Base-by-base conservation (phyloP, 441 rosid species). In the Viola pubescens region DNA sequence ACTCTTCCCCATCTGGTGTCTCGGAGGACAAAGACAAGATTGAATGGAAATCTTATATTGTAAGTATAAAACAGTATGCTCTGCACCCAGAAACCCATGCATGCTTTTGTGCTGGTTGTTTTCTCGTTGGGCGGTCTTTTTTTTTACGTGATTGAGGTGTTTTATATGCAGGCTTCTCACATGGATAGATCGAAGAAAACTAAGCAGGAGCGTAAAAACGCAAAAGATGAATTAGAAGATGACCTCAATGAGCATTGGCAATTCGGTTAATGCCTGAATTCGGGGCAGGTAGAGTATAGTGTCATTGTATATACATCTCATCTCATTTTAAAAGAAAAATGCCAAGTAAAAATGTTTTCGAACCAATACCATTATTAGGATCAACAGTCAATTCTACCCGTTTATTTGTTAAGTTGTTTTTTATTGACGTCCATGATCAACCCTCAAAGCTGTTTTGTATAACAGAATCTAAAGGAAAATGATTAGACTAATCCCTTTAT, bases 1-100 rank as follows among this genome's bases (percentile, higher is more conserved):
- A 74, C 45, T 74, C 83, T 69, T 81, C 69, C 71, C 69, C 74
- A 58, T 70, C 79, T 39, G 71, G 54, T 59, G 40, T 56, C 48
- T 59, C 63, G 1, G 88, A 76, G 14, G 73, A 65, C 11, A 65
- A 68, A 9, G 74, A 75, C 54, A 79, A 76, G 66, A 60, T 64
- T 26, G 85, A 82, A 67, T 87, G 97, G 96, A 92, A 82, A 70
- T 87, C 98, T 48, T 73, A 80, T 56, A 79, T 86, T 53, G 97
- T 89, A 80, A 82, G 98, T 71, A 42, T 7, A 1, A 12, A 16
- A 2, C 7, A 7, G 7, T 16, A 16, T 4, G 8, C 54, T 38
- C 34, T 26, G 34, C 34, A 9, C 2, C 41, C 13, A 3, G 41
- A n/a, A 60, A 14, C 5, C 16, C 7, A 38, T 9, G 39, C 48